Percentiles rank a stretch among this genome's conserved stretches.
Conservation (phyloP, 805 yeast genomes). For the Yarrowia hollandica region DNA sequence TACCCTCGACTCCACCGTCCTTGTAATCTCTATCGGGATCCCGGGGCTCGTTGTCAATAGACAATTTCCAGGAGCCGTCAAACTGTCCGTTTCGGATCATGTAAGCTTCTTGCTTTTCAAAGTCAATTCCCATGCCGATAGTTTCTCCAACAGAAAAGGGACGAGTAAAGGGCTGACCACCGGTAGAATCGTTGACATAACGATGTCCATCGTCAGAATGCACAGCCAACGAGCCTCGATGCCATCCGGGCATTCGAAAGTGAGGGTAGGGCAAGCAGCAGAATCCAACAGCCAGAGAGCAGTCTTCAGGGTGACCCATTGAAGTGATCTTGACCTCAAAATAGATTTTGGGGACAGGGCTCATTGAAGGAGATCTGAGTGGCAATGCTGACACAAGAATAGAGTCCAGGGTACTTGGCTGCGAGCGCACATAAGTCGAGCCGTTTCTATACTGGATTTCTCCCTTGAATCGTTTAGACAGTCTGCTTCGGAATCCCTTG, state of each 20-base stretch:
- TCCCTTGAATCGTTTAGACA: constrained; percentile 32
- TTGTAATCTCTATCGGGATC: constrained; percentile 31
- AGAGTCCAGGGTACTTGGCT: constrained; percentile 30
- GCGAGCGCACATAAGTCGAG: constrained; percentile 31
- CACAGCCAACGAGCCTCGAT: constrained; percentile 38
- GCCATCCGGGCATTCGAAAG: constrained; percentile 39
- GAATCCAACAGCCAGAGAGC: constrained; percentile 37
- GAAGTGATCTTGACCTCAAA: constrained; percentile 36
- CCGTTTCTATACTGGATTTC: constrained; percentile 32
- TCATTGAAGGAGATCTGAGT: constrained; percentile 31
- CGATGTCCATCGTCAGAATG: constrained; percentile 39
- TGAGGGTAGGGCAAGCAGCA: constrained; percentile 38
- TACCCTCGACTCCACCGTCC: constrained; percentile 33
- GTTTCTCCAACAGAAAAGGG: constrained; percentile 35
- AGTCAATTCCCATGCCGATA: constrained; percentile 37
- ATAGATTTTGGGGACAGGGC: constrained; percentile 31
- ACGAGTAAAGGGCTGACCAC: constrained; percentile 34
- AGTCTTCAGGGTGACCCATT: constrained; percentile 33
- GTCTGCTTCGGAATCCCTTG: constrained; percentile 15
- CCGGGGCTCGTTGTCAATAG: constrained; percentile 29
- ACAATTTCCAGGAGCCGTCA: constrained; percentile 36
- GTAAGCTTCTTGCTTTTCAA: constrained; percentile 32
- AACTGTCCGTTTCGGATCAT: constrained; percentile 34
- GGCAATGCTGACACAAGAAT: constrained; percentile 33
- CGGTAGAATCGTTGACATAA: constrained; percentile 35